Evolutionary conservation across 768 basidiomycete genomes (phyloP).

Genomic region (Suillus occidentalis): DNA sequence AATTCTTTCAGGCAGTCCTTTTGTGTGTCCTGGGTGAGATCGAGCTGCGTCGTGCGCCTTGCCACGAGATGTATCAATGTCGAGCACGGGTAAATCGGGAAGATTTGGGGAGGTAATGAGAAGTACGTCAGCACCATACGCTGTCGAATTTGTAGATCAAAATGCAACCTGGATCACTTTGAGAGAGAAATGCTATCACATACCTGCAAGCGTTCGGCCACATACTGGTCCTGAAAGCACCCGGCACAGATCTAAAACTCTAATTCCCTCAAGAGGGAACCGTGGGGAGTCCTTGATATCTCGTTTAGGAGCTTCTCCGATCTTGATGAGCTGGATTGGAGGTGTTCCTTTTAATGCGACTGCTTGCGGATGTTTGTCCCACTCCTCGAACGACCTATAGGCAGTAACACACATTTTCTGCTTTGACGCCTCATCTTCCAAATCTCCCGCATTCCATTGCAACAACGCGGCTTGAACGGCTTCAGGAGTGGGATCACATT

Average conservation of each 20-base stretch:
- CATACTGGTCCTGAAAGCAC: slow-evolving; percentile 60
- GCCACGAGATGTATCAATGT: slow-evolving; percentile 59
- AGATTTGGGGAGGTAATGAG: slow-evolving; percentile 55
- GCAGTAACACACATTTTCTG: slow-evolving; percentile 51
- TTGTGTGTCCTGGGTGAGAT: slow-evolving; percentile 40
- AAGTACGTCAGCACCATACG: slow-evolving; percentile 59
- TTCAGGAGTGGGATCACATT: slow-evolving; percentile 34
- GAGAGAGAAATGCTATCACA: neutral
- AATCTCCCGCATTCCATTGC: slow-evolving; percentile 43
- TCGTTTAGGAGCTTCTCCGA: slow-evolving; percentile 48
- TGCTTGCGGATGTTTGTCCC: slow-evolving; percentile 52
- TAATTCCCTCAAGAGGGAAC: slow-evolving; percentile 48
- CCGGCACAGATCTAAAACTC: slow-evolving; percentile 58
- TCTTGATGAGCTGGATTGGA: slow-evolving; percentile 45
- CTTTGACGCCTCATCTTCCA: slow-evolving; percentile 48
- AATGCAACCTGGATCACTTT: neutral
- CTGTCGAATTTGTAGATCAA: slow-evolving; percentile 24
- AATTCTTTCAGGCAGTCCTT: slow-evolving; percentile 36
- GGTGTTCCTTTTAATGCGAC: slow-evolving; percentile 37
- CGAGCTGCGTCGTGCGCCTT: slow-evolving; percentile 64
- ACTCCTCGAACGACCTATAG: slow-evolving; percentile 47
- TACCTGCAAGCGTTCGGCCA: slow-evolving; percentile 58
- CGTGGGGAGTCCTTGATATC: slow-evolving; percentile 7
- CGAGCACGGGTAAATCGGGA: slow-evolving; percentile 50
- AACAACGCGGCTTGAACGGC: slow-evolving; percentile 39